A percentile compares a stretch with the other conserved stretches of the same genome.
Conservation (phyloP, 2,329 filamentous ascomycete genomes). For the Ceratocystis cacaofunesta region DNA sequence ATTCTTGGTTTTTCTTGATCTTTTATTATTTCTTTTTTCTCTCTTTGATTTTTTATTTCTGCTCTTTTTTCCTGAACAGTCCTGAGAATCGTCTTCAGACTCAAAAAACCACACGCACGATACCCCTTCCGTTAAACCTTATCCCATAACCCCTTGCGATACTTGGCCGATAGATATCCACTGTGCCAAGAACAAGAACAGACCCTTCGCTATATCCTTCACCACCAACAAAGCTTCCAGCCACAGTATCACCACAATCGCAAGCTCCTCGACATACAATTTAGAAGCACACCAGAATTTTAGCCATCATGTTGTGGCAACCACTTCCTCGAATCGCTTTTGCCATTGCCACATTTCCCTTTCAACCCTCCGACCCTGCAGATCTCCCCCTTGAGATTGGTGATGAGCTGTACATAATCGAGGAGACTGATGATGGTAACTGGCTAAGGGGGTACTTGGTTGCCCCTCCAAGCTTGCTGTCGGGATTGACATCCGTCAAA, state of each 20-base stretch:
- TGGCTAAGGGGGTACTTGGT: constrained; percentile 96
- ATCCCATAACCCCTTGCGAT: neutral
- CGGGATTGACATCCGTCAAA: constrained; percentile 77
- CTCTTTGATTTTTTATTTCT: neutral
- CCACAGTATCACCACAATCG: neutral
- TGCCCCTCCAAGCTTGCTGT: constrained; percentile 80
- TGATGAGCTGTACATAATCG: constrained; percentile 97
- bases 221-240: neutral
- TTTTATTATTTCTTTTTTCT: neutral
- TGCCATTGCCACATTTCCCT: constrained; percentile 90
- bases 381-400: constrained; percentile 94
- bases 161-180: neutral
- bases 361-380: constrained; percentile 69
- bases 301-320: constrained; percentile 70
- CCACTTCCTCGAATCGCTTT: constrained; percentile 94
- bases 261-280: neutral
- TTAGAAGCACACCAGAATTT: constrained; percentile 20
- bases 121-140: constrained; percentile 1
- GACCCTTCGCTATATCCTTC: neutral
- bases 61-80: neutral
- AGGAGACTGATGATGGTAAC: constrained; percentile 78
- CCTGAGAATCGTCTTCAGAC: neutral
- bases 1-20: neutral
- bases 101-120: constrained; percentile 1
- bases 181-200: neutral